phyloP scores from a whole-genome alignment of 805 yeast genomes.

The Ogataea parapolymorpha region DNA sequence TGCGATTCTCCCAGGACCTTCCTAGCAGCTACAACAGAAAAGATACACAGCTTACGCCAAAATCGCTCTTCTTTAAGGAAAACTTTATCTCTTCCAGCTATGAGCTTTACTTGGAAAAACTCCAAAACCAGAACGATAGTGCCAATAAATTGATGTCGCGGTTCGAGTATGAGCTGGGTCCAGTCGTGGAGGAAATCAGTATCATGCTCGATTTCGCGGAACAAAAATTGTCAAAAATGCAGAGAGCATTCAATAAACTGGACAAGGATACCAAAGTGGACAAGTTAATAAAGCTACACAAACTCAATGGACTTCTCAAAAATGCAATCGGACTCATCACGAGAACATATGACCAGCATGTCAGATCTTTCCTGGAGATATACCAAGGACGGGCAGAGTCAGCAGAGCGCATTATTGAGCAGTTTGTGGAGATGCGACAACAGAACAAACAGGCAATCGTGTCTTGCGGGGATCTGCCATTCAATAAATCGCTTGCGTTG shows the following conservation, averaged over 20 bases:
- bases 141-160: conserved; percentile 14
- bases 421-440: conserved; percentile 8
- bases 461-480: conserved; percentile 1
- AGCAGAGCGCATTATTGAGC: conserved; percentile 11
- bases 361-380: not conserved
- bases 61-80: conserved; percentile 20
- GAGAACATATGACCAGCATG: conserved; percentile 2
- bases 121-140: conserved; percentile 14
- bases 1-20: conserved; percentile 10
- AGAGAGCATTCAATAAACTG: conserved; percentile 5
- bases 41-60: conserved; percentile 22
- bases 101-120: conserved; percentile 23
- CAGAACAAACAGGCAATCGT: conserved; percentile 11
- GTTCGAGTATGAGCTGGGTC: conserved; percentile 17
- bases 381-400: conserved; percentile 1
- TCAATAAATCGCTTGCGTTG: conserved; percentile 17
- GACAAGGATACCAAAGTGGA: conserved; percentile 12
- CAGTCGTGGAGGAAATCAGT: conserved; percentile 8
- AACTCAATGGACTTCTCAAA: conserved; percentile 4
- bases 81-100: conserved; percentile 26
- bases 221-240: conserved; percentile 1
- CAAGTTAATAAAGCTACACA: conserved; percentile 7
- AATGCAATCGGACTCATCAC: conserved; percentile 4
- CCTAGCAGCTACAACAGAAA: conserved; percentile 3
- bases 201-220: not conserved